These are phyloP conservation scores for Laburnicola sp. DNA, from an alignment of 2,329 filamentous ascomycete species.

Conservation along the genomic window DNA sequence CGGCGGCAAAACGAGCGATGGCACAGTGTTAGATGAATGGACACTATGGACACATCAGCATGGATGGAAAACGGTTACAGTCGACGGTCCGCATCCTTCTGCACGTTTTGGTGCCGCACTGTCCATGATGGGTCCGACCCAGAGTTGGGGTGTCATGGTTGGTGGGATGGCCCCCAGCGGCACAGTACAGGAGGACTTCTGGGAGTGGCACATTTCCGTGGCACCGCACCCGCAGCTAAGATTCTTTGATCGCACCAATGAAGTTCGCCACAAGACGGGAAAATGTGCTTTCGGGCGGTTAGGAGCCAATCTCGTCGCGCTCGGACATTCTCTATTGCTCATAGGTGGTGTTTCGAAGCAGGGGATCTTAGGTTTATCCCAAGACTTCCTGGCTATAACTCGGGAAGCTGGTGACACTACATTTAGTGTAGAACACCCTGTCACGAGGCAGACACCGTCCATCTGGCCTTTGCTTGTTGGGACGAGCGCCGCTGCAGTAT, in stretches of 20 bases:
- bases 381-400: slow-evolving; percentile 35
- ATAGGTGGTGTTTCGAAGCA: slow-evolving; percentile 55
- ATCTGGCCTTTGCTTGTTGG: slow-evolving; percentile 72
- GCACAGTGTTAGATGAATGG: slow-evolving; percentile 49
- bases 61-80: slow-evolving; percentile 56
- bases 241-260: slow-evolving; percentile 36
- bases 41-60: slow-evolving; percentile 51
- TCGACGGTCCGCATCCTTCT: slow-evolving; percentile 44
- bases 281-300: slow-evolving; percentile 48
- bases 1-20: slow-evolving; percentile 51
- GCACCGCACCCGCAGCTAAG: slow-evolving; percentile 32
- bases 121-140: slow-evolving; percentile 47
- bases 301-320: slow-evolving; percentile 56
- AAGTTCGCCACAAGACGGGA: slow-evolving; percentile 18
- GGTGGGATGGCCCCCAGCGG: slow-evolving; percentile 73
- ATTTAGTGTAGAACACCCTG: slow-evolving; percentile 25
- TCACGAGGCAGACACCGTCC: slow-evolving; percentile 29
- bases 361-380: slow-evolving; percentile 27
- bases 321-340: slow-evolving; percentile 52
- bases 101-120: slow-evolving; percentile 62
- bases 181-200: slow-evolving; percentile 63
- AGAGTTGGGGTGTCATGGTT: slow-evolving; percentile 63
- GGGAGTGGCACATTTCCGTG: slow-evolving; percentile 62
- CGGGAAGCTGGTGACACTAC: slow-evolving; percentile 17
- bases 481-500: slow-evolving; percentile 58